Evolutionary conservation across 2,329 filamentous ascomycete species (phyloP).

Genomic region (Pseudogymnoascus pannorum): DNA sequence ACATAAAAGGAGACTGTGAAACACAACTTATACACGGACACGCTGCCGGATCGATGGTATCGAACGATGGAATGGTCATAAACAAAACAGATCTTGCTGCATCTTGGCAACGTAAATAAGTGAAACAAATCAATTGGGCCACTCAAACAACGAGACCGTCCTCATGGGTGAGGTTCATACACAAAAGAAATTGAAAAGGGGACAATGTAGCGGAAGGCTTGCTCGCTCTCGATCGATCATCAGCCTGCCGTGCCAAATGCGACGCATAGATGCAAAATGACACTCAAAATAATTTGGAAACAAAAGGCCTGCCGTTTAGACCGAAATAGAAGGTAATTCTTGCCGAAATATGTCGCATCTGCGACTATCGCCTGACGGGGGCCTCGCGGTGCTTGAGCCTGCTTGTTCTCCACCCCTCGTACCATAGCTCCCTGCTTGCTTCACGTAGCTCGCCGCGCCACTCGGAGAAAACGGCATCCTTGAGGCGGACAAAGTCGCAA

Average conservation of each 20-base stretch:
- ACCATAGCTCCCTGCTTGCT: conserved; percentile 86
- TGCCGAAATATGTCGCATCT: background rate
- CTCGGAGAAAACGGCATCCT: conserved; percentile 86
- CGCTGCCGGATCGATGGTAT: conserved; percentile 8
- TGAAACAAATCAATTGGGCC: conserved; percentile 7
- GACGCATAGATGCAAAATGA: conserved; percentile 3
- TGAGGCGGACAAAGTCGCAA: conserved; percentile 87
- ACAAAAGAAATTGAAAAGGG: conserved; percentile 2
- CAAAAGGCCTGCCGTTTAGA: conserved; percentile 5
- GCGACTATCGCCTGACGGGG: background rate
- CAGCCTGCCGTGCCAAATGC: conserved; percentile 1
- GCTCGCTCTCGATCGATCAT: conserved; percentile 5
- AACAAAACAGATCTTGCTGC: conserved; percentile 8
- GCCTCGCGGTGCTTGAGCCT: conserved; percentile 40
- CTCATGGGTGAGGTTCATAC: background rate
- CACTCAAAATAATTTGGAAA: conserved; percentile 8
- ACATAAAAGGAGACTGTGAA: conserved; percentile 2
- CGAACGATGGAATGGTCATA: conserved; percentile 6
- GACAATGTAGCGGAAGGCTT: conserved; percentile 7
- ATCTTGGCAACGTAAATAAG: conserved; percentile 6
- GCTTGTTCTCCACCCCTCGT: conserved; percentile 86
- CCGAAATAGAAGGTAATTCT: conserved; percentile 3
- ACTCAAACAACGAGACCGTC: background rate
- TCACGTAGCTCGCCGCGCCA: conserved; percentile 90
- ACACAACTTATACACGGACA: conserved; percentile 7